Percentiles rank a stretch among this genome's conserved stretches.
Evolutionary conservation across 2,329 filamentous ascomycete genomes (phyloP).

Genomic region (Clarireedia homoeocarpa): DNA sequence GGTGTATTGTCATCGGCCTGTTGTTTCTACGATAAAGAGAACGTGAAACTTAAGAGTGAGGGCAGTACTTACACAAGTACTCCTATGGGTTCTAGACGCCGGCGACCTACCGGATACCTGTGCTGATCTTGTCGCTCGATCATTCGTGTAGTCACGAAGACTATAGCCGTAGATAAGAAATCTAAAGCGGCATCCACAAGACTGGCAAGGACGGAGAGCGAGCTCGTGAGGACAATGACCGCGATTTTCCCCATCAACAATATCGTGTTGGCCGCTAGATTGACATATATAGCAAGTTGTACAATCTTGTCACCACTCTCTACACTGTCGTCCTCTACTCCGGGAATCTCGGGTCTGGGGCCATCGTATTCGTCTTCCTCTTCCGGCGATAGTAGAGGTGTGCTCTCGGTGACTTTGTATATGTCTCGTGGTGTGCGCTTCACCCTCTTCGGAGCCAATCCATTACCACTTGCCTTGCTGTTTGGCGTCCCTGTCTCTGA

Average conservation of each 20-base stretch:
- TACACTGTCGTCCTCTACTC: slow-evolving; percentile 64
- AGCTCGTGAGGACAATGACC: slow-evolving; percentile 47
- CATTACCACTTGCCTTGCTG: slow-evolving; percentile 26
- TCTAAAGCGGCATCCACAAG: slow-evolving; percentile 55
- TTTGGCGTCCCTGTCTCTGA: slow-evolving; percentile 11
- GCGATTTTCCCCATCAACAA: slow-evolving; percentile 47
- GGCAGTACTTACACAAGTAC: slow-evolving; percentile 41
- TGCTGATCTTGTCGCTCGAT: slow-evolving; percentile 39
- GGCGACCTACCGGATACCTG: slow-evolving; percentile 47
- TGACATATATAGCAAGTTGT: slow-evolving; percentile 74
- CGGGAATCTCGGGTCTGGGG: slow-evolving; percentile 53
- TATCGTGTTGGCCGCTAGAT: slow-evolving; percentile 51
- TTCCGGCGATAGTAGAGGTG: slow-evolving; percentile 46
- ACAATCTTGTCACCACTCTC: slow-evolving; percentile 71
- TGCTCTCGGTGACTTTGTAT: slow-evolving; percentile 64
- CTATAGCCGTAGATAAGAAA: slow-evolving; percentile 48
- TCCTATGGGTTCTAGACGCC: slow-evolving; percentile 51
- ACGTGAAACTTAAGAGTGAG: not conserved
- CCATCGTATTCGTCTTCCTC: slow-evolving; percentile 38
- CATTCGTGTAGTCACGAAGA: slow-evolving; percentile 51
- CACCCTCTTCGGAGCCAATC: slow-evolving; percentile 42
- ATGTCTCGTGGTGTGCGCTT: slow-evolving; percentile 80
- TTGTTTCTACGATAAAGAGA: not conserved
- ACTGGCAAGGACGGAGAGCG: slow-evolving; percentile 53
- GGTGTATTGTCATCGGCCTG: too few species aligned